Evolutionary conservation across 331 rosid species (phyloP).

Genomic region (Stylosanthes scabra): DNA sequence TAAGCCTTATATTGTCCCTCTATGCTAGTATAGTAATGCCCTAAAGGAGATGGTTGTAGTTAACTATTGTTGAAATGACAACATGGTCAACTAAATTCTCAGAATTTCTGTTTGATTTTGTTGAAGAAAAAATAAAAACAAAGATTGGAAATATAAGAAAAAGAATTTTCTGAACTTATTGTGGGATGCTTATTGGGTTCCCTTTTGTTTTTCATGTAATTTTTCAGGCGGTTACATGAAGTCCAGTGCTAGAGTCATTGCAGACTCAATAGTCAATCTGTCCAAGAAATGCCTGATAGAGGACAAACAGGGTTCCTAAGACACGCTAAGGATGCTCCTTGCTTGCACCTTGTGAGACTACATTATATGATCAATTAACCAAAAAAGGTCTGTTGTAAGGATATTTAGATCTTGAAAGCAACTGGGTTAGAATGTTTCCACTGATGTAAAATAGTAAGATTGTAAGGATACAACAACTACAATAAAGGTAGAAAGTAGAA

Average conservation of each 20-base stretch:
- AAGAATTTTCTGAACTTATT: conserved; percentile 2
- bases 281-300: conserved; percentile 70
- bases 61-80: conserved; percentile 13
- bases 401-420: conserved; percentile 20
- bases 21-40: conserved; percentile 7
- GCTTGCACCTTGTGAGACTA: conserved; percentile 22
- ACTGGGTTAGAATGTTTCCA: conserved; percentile 26
- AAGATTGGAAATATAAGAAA: no score
- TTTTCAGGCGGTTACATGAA: conserved; percentile 96
- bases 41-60: neutral
- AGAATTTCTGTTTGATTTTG: no score
- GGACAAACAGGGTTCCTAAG: conserved; percentile 35
- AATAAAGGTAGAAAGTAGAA: no score
- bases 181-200: conserved; percentile 24
- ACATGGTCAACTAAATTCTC: neutral
- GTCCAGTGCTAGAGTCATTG: conserved; percentile 86
- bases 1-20: neutral
- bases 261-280: conserved; percentile 84
- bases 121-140: no score
- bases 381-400: conserved; percentile 1
- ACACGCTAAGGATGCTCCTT: conserved; percentile 36
- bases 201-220: conserved; percentile 11
- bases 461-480: no score
- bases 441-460: no score
- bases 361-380: neutral